phyloP scores from a whole-genome alignment of 495 filamentous ascomycete genomes.

The Achaetomiella virescens region DNA sequence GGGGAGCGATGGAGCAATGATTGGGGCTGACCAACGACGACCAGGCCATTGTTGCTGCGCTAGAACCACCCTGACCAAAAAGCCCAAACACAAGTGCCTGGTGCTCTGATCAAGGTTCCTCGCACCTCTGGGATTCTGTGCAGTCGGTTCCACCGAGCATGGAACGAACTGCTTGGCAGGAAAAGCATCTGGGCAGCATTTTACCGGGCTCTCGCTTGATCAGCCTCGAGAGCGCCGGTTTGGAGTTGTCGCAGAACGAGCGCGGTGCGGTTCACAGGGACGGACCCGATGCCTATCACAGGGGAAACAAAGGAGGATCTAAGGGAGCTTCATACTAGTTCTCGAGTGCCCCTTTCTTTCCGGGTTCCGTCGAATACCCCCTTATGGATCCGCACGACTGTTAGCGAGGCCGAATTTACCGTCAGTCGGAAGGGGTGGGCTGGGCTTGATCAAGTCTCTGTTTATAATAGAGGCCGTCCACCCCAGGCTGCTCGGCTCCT shows the following conservation, averaged over 20 bases:
- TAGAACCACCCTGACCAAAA: conserved; percentile 78
- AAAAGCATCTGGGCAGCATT: conserved; percentile 15
- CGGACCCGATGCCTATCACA: neutral
- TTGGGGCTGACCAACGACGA: neutral
- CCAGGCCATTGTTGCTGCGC: conserved; percentile 82
- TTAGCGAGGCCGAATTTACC: neutral
- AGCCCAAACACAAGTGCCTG: conserved; percentile 44
- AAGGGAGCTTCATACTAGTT: neutral
- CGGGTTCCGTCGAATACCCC: neutral
- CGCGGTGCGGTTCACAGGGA: conserved; percentile 6
- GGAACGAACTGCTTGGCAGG: neutral
- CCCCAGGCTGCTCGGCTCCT: neutral
- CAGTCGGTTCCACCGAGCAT: neutral
- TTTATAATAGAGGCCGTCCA: neutral
- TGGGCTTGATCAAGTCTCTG: neutral
- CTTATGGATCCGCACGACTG: neutral
- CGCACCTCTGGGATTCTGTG: neutral
- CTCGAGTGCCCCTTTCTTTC: neutral
- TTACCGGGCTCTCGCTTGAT: neutral
- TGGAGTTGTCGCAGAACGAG: conserved; percentile 4
- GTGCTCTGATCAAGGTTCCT: conserved; percentile 38
- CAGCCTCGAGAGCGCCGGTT: conserved; percentile 3
- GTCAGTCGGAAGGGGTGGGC: neutral
- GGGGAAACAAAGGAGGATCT: neutral
- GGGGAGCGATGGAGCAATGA: neutral